Percentiles rank a stretch among this genome's conserved stretches.
phyloP scores from a whole-genome alignment of 2,329 filamentous ascomycete genomes.

The Elsinoe perseae region DNA sequence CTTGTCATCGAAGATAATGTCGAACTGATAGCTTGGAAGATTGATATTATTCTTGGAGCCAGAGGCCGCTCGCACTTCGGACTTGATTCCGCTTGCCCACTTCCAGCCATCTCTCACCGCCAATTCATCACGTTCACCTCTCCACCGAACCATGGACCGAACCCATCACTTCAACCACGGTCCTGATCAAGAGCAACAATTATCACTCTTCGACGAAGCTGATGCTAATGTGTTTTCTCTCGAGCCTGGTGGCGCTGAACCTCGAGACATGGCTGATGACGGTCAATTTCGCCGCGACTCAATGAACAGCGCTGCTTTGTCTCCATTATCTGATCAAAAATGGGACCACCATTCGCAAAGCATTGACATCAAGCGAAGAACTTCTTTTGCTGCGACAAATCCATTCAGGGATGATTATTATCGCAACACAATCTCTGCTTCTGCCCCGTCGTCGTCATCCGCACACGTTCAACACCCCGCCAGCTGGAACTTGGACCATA shows the following conservation, averaged over 20 bases:
- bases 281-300: constrained; percentile 15
- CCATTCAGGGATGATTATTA: constrained; percentile 17
- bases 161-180: constrained; percentile 13
- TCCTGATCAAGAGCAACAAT: constrained; percentile 3
- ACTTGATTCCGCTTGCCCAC: constrained; percentile 4
- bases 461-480: neutral
- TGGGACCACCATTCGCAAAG: constrained; percentile 9
- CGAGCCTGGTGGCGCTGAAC: constrained; percentile 9
- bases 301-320: constrained; percentile 10
- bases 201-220: constrained; percentile 7
- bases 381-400: constrained; percentile 13
- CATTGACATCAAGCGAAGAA: constrained; percentile 1
- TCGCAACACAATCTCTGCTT: constrained; percentile 9
- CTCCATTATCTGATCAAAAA: constrained; percentile 12
- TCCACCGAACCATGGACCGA: constrained; percentile 11
- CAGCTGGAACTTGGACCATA: constrained; percentile 18
- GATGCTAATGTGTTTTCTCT: constrained; percentile 8
- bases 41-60: neutral
- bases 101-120: constrained; percentile 10
- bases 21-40: neutral
- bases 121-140: constrained; percentile 10
- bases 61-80: neutral
- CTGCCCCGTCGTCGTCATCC: constrained; percentile 10
- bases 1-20: neutral
- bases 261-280: constrained; percentile 12